Conservation (phyloP, 2,329 filamentous ascomycete species). For the Hypomyces perniciosus region DNA sequence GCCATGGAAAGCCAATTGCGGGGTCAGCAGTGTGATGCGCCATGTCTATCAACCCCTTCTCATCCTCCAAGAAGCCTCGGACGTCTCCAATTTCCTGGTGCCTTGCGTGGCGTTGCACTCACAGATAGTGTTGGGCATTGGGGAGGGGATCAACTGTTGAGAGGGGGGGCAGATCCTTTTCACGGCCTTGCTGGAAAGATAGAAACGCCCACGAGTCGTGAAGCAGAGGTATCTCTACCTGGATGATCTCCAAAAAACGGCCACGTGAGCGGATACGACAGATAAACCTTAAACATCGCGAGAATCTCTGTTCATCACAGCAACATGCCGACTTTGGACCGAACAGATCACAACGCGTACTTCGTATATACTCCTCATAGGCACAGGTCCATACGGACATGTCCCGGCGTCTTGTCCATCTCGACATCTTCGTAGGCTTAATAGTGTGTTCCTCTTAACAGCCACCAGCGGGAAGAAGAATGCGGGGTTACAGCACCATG, state of each 20-base stretch:
- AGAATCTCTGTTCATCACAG: background rate
- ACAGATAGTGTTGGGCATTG: background rate
- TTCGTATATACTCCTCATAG: background rate
- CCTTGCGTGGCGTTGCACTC: slow-evolving; percentile 11
- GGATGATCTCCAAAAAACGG: no score
- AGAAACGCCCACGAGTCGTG: no score
- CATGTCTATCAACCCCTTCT: background rate
- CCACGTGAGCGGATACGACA: no score
- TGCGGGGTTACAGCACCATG: slow-evolving; percentile 8
- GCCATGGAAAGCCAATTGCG: slow-evolving; percentile 11
- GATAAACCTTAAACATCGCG: no score
- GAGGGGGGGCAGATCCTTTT: background rate
- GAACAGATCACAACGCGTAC: background rate
- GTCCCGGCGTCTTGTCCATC: no score
- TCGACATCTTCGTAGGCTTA: slow-evolving; percentile 4
- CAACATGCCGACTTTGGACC: background rate
- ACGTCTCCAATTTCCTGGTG: slow-evolving; percentile 1
- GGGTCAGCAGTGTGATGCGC: slow-evolving; percentile 11
- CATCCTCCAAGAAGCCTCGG: background rate
- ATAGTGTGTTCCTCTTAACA: background rate
- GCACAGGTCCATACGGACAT: background rate
- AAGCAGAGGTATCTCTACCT: no score
- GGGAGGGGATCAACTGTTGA: background rate
- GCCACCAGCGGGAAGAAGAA: background rate
- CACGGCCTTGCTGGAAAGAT: no score